Percentiles rank a stretch among this genome's conserved stretches.
phyloP scores from a whole-genome alignment of 1,284 basidiomycete genomes.

The Erythrobasidium hasegawianum region DNA sequence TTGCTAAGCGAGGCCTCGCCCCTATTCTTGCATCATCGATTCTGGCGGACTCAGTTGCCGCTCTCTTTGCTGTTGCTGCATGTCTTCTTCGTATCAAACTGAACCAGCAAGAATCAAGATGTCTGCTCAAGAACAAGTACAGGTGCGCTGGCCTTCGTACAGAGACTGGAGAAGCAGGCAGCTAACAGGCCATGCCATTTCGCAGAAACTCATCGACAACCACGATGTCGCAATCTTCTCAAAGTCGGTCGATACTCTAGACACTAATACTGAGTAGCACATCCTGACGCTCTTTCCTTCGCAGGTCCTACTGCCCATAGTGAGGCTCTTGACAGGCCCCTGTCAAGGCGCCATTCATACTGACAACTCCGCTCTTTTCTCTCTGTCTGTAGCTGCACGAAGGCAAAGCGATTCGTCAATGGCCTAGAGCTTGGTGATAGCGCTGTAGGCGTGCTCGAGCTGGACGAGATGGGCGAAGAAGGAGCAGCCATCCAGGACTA shows the following conservation, averaged over 20 bases:
- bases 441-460: slow-evolving; percentile 27
- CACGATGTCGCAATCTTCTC: slow-evolving; percentile 34
- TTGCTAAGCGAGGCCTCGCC: not conserved
- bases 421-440: slow-evolving; percentile 19
- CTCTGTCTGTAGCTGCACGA: slow-evolving; percentile 30
- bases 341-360: not conserved
- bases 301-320: slow-evolving; percentile 34
- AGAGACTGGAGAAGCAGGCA: no score
- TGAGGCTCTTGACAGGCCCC: not conserved
- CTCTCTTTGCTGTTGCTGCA: slow-evolving; percentile 8
- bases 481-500: slow-evolving; percentile 30
- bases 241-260: no score
- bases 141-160: slow-evolving; percentile 25
- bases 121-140: slow-evolving; percentile 15
- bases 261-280: not conserved
- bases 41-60: not conserved
- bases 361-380: not conserved
- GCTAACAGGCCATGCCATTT: not conserved
- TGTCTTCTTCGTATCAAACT: slow-evolving; percentile 33
- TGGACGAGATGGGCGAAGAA: slow-evolving; percentile 32
- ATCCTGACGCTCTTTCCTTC: slow-evolving; percentile 2
- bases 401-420: slow-evolving; percentile 30
- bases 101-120: slow-evolving; percentile 28
- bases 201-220: slow-evolving; percentile 31
- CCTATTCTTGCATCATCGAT: not conserved